phyloP scores from a whole-genome alignment of 2,329 filamentous ascomycete genomes.

The Claviceps digitariae region DNA sequence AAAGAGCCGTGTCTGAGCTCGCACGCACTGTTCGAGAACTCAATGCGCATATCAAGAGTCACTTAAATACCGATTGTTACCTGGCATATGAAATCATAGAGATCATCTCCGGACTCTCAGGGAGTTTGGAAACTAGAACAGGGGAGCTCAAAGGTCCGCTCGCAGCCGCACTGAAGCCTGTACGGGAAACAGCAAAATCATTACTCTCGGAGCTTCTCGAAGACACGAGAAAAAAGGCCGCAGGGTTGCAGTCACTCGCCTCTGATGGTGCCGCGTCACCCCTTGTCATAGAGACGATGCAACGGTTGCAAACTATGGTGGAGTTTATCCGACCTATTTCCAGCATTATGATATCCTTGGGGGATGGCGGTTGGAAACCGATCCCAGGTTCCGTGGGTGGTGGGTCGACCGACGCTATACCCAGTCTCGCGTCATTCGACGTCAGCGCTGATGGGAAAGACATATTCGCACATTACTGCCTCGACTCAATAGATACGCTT shows the following conservation, averaged over 20 bases:
- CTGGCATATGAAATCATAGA: constrained; percentile 92
- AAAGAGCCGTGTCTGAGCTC: constrained; percentile 66
- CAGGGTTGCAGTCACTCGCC: constrained; percentile 53
- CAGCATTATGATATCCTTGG: constrained; percentile 81
- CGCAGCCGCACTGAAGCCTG: constrained; percentile 72
- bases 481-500: constrained; percentile 75
- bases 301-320: constrained; percentile 73
- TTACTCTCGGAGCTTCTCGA: constrained; percentile 75
- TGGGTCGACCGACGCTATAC: constrained; percentile 49
- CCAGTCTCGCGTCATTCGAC: constrained; percentile 67
- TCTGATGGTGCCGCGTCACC: constrained; percentile 66
- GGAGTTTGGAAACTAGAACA: constrained; percentile 66
- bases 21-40: constrained; percentile 76
- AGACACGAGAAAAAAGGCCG: constrained; percentile 61
- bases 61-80: constrained; percentile 83
- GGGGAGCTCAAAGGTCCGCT: constrained; percentile 76
- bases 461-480: constrained; percentile 79
- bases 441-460: constrained; percentile 78
- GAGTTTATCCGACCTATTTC: constrained; percentile 75
- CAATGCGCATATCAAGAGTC: constrained; percentile 76
- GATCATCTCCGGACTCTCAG: constrained; percentile 68
- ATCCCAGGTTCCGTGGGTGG: constrained; percentile 34
- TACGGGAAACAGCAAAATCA: constrained; percentile 81
- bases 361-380: constrained; percentile 79
- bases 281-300: constrained; percentile 73